phyloP scores from a whole-genome alignment of 2,329 filamentous ascomycete species.

The Pseudogymnoascus sp. region DNA sequence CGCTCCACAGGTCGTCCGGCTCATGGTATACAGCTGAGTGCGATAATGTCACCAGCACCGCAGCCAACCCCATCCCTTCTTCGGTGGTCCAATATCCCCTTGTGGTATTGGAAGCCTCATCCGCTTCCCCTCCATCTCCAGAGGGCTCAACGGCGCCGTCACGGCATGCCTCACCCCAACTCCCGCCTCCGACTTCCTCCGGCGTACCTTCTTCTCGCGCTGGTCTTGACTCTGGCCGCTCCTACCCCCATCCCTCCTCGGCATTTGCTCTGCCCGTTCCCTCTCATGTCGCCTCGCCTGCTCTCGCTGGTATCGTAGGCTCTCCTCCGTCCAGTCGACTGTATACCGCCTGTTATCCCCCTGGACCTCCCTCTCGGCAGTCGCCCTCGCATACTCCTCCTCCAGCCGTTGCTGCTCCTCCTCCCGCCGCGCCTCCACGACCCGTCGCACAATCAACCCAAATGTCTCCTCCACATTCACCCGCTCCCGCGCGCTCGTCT shows the following conservation, averaged over 20 bases:
- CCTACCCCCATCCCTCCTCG: slow-evolving; percentile 5
- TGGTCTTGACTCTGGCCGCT: slow-evolving; percentile 8
- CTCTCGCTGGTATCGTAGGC: background rate
- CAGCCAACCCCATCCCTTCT: slow-evolving; percentile 9
- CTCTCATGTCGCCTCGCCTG: slow-evolving; percentile 11
- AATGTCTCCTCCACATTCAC: slow-evolving; percentile 89
- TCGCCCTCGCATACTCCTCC: slow-evolving; percentile 1
- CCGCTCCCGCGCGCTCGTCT: slow-evolving; percentile 74
- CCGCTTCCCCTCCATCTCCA: slow-evolving; percentile 22
- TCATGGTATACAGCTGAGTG: slow-evolving; percentile 2
- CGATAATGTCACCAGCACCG: slow-evolving; percentile 11
- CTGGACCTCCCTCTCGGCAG: background rate
- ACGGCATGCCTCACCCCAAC: slow-evolving; percentile 23
- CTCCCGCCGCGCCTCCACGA: slow-evolving; percentile 39
- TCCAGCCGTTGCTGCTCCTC: slow-evolving; percentile 13
- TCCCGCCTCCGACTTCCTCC: slow-evolving; percentile 11
- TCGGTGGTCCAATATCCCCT: background rate
- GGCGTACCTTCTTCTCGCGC: slow-evolving; percentile 9
- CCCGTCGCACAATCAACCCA: slow-evolving; percentile 56
- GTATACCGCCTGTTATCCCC: background rate
- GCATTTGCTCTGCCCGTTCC: slow-evolving; percentile 8
- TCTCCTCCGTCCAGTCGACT: slow-evolving; percentile 1
- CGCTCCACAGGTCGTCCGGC: background rate
- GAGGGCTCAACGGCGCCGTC: slow-evolving; percentile 26
- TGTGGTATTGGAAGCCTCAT: background rate